Evolutionary conservation across 129 eudicot genomes (phyloP), one percentile per base, ranked within the genome.

Genomic region (Centella asiatica): DNA sequence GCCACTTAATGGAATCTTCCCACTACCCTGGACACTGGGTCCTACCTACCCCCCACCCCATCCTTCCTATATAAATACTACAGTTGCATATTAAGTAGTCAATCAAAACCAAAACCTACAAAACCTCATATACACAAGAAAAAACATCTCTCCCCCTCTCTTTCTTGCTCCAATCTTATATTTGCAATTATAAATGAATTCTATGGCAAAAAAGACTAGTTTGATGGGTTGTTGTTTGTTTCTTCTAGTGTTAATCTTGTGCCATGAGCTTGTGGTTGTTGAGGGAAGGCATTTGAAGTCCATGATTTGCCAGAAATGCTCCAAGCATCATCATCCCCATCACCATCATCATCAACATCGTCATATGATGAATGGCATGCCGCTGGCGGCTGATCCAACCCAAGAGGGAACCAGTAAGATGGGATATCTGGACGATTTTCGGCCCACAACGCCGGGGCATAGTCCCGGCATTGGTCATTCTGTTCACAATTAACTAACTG

Each of bases 401-500:
- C 64, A 17, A 7, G 31, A 13, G 26, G 29, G 40, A 25, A 4
- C 46, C 26, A 65, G 71, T 25, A 72, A 72, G 66, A 69, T 27
- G 31, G 71, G 37, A 10, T 5, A 52, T 6, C 62, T 69, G 27
- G 60, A 69, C 31, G 71, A 64, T 53, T 76, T 70, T 61, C 59
- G 73, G 26, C 81, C 81, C 34, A 71, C 81, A 1, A 22, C 65
- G 27, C 81, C 77, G 0, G 81, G 81, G 12, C 73, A 65, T 39
- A 71, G 77, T 53, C 81, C 81, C 10, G 81, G 81, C 17, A 68
- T 72, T n/a, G 81, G 81, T 23, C 76, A 76, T 70, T 71, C 77
- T 13, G 22, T 64, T 64, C 32, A 64, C 28, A 47, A 48, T 22
- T 63, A 18, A 24, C 26, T 2, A n/a, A 47, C 53, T 12, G 28